phyloP scores from a whole-genome alignment of 495 filamentous ascomycete species.

The Lentithecium fluviatile region DNA sequence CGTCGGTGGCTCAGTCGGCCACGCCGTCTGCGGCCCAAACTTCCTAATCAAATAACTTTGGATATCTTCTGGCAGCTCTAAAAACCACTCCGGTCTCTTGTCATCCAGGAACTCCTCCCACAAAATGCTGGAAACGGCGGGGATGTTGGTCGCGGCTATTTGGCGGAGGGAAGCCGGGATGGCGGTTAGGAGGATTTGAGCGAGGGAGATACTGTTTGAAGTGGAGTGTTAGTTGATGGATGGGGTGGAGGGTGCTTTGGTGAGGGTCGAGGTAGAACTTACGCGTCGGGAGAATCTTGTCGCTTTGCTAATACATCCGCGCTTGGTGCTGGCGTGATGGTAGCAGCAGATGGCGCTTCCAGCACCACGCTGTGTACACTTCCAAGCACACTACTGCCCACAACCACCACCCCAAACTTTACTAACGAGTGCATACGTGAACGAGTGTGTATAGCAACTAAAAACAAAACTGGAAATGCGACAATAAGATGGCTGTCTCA shows the following conservation, averaged over 20 bases:
- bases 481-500: neutral
- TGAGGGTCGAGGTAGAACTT: no score
- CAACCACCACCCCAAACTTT: neutral
- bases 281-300: neutral
- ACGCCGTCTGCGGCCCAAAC: constrained; percentile 30
- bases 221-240: neutral
- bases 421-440: neutral
- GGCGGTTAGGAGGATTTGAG: constrained; percentile 30
- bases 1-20: constrained; percentile 8
- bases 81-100: constrained; percentile 30
- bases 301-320: neutral
- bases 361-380: neutral
- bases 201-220: constrained; percentile 26
- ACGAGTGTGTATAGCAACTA: neutral
- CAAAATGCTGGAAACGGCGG: constrained; percentile 30
- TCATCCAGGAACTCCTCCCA: constrained; percentile 32
- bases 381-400: neutral
- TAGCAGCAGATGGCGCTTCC: neutral
- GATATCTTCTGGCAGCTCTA: constrained; percentile 27
- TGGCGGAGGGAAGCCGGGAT: constrained; percentile 25
- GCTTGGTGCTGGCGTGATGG: neutral
- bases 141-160: constrained; percentile 30
- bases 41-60: constrained; percentile 28
- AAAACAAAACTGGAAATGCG: neutral
- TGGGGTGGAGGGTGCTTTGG: neutral